Evolutionary conservation across 495 filamentous ascomycete species (phyloP).

Genomic region (Poronia punctata): DNA sequence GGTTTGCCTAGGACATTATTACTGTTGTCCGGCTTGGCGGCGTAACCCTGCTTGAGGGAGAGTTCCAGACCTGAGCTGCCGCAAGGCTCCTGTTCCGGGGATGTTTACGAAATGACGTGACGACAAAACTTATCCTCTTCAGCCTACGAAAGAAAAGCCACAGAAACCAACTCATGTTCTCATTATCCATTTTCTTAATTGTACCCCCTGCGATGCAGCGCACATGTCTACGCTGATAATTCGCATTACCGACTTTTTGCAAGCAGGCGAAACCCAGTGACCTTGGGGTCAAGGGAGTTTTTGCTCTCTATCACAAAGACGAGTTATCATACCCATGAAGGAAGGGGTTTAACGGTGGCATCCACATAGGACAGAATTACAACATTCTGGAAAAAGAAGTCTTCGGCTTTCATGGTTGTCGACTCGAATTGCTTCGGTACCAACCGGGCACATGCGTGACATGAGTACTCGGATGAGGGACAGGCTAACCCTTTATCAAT

Average conservation of each 20-base stretch:
- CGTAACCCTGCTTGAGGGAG: constrained; percentile 29
- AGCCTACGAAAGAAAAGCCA: constrained; percentile 10
- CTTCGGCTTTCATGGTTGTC: no score
- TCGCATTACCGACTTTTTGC: constrained; percentile 15
- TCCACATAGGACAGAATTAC: no score
- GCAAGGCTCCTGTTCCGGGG: constrained; percentile 48
- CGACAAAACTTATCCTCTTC: constrained; percentile 31
- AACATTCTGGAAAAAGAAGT: no score
- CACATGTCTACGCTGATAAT: constrained; percentile 6
- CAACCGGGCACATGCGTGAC: no score
- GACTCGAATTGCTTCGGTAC: no score
- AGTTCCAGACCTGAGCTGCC: constrained; percentile 52
- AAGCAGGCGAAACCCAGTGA: neutral
- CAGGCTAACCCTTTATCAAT: no score
- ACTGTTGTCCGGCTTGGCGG: constrained; percentile 38
- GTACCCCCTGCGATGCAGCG: constrained; percentile 6
- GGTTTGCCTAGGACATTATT: constrained; percentile 27
- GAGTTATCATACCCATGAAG: no score
- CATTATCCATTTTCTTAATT: constrained; percentile 31
- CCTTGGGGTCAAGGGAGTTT: no score
- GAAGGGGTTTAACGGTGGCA: no score
- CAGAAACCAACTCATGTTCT: constrained; percentile 28
- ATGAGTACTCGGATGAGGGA: no score
- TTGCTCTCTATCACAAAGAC: no score
- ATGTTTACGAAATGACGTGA: constrained; percentile 39